Conservation (phyloP, 495 filamentous ascomycete genomes). For the Stereocaulon alpinum region DNA sequence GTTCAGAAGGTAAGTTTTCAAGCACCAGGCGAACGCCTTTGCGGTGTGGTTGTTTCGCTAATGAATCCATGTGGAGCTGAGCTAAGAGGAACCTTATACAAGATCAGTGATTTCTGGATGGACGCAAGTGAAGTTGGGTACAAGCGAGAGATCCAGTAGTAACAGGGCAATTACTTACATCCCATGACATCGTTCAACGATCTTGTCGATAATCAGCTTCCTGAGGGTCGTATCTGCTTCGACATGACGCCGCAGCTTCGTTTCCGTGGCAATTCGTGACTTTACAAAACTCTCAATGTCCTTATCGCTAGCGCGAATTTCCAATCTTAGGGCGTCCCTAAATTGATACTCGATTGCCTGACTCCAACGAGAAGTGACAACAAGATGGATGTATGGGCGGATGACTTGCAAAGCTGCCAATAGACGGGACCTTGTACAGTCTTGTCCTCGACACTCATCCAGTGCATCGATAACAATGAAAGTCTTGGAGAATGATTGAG, state of each 20-base stretch:
- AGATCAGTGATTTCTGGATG: not conserved
- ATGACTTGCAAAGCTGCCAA: not conserved
- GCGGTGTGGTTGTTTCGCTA: not conserved
- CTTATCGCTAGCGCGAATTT: conserved; percentile 30
- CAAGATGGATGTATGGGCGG: not conserved
- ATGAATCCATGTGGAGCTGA: conserved; percentile 13
- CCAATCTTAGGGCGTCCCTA: conserved; percentile 20
- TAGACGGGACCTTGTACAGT: not conserved
- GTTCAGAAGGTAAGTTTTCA: conserved; percentile 2
- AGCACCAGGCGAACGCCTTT: not conserved
- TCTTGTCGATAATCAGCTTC: not conserved
- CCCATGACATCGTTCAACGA: not conserved
- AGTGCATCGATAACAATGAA: conserved; percentile 31
- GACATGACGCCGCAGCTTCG: not conserved
- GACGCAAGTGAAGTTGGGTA: no score
- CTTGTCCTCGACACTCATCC: conserved; percentile 32
- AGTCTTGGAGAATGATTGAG: not conserved
- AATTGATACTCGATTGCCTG: conserved; percentile 26
- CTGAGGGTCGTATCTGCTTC: not conserved
- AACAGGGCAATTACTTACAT: conserved; percentile 2
- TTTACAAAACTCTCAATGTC: conserved; percentile 29
- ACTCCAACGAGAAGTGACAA: conserved; percentile 14
- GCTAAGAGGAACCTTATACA: conserved; percentile 8
- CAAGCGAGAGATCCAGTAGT: no score
- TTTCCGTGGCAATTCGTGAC: conserved; percentile 2